A percentile compares a stretch with the other conserved stretches of the same genome.
Evolutionary conservation across 2,329 filamentous ascomycete genomes (phyloP).

Genomic region (Rutstroemia sp.): DNA sequence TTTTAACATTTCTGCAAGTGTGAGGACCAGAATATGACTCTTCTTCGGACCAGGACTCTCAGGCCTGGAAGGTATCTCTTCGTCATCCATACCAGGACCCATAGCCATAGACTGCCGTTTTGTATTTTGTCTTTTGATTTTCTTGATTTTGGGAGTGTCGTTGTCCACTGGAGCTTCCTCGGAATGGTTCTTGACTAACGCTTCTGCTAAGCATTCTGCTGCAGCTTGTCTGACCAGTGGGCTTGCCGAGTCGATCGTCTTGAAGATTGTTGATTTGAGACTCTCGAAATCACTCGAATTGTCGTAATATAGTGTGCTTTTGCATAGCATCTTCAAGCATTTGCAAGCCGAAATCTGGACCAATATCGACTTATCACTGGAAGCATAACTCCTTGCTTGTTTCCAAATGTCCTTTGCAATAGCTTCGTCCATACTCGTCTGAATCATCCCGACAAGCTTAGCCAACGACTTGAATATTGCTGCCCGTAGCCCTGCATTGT

Average conservation of each 20-base stretch:
- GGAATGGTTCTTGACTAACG: slow-evolving; percentile 75
- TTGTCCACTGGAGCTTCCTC: slow-evolving; percentile 45
- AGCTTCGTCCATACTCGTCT: slow-evolving; percentile 71
- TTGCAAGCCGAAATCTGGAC: slow-evolving; percentile 73
- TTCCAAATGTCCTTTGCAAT: slow-evolving; percentile 92
- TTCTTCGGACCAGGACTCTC: slow-evolving; percentile 72
- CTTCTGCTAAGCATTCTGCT: slow-evolving; percentile 74
- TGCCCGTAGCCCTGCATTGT: slow-evolving; percentile 74
- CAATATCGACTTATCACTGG: slow-evolving; percentile 73
- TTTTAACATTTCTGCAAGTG: slow-evolving; percentile 69
- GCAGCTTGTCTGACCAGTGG: slow-evolving; percentile 75
- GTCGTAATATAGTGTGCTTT: slow-evolving; percentile 72
- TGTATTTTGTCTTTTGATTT: slow-evolving; percentile 64
- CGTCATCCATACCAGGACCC: slow-evolving; percentile 48
- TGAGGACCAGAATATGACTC: slow-evolving; percentile 63
- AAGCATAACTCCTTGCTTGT: slow-evolving; percentile 68
- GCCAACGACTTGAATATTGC: slow-evolving; percentile 68
- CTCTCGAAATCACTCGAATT: slow-evolving; percentile 88
- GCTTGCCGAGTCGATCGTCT: slow-evolving; percentile 73
- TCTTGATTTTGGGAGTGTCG: slow-evolving; percentile 53
- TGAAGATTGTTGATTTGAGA: slow-evolving; percentile 74
- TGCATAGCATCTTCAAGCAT: slow-evolving; percentile 67
- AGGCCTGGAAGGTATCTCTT: slow-evolving; percentile 58
- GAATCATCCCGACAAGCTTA: slow-evolving; percentile 70
- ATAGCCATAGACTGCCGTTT: slow-evolving; percentile 39